Evolutionary conservation across 2,329 filamentous ascomycete genomes (phyloP).

Genomic region (Microdochium bolleyi): DNA sequence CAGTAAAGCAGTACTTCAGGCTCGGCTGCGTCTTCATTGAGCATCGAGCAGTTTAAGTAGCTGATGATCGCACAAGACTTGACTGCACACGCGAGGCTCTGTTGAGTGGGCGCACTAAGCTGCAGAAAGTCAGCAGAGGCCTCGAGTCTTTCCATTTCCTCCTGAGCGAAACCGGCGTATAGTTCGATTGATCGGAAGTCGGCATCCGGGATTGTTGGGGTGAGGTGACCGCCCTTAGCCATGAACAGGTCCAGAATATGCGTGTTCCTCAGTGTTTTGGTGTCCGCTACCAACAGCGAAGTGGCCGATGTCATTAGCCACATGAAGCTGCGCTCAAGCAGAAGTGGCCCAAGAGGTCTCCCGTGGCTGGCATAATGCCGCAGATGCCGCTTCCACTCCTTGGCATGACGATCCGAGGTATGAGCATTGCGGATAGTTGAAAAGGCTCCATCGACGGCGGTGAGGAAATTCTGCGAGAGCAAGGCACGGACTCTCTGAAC

Average conservation of each 20-base stretch:
- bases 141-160: constrained; percentile 81
- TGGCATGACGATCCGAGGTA: constrained; percentile 54
- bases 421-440: constrained; percentile 82
- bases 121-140: constrained; percentile 85
- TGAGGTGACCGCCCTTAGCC: constrained; percentile 41
- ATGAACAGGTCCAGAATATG: constrained; percentile 71
- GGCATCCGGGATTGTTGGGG: constrained; percentile 33
- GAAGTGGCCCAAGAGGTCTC: constrained; percentile 81
- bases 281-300: constrained; percentile 61
- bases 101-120: constrained; percentile 78
- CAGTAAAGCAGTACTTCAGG: constrained; percentile 71
- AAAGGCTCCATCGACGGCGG: constrained; percentile 80
- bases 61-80: constrained; percentile 76
- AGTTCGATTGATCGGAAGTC: constrained; percentile 50
- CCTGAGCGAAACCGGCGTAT: constrained; percentile 65
- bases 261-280: constrained; percentile 46
- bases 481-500: constrained; percentile 65
- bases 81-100: constrained; percentile 75
- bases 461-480: constrained; percentile 76
- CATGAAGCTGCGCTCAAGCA: constrained; percentile 84
- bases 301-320: constrained; percentile 73
- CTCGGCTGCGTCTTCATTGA: constrained; percentile 77
- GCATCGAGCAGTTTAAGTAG: constrained; percentile 76
- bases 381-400: constrained; percentile 82
- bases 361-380: constrained; percentile 75